Conservation (phyloP, 306 rosid species). For the Vicia sativa region DNA sequence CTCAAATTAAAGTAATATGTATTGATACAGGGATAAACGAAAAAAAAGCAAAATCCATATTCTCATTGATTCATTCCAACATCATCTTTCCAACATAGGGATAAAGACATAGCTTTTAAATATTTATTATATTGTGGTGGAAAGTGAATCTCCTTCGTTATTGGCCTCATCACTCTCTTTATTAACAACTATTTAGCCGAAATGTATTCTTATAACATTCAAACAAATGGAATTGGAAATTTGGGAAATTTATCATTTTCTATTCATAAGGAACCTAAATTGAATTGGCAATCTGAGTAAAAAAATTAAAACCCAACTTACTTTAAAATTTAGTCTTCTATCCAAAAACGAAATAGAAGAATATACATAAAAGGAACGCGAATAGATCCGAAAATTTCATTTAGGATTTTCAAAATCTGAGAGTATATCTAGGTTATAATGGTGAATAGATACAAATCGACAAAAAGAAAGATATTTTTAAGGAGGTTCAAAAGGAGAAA, state of each 20-base stretch:
- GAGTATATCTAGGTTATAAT: conserved; percentile 46
- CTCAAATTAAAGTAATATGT: too few species aligned
- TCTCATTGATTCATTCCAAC: not conserved
- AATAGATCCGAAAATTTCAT: conserved; percentile 50
- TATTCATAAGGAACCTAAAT: not conserved
- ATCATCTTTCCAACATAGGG: too few species aligned
- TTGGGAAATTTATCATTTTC: conserved; percentile 10
- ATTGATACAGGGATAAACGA: too few species aligned
- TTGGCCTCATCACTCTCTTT: conserved; percentile 29
- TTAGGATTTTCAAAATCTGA: conserved; percentile 33
- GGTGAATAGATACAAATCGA: conserved; percentile 31
- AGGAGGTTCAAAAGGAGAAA: conserved; percentile 58
- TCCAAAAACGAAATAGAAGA: not conserved
- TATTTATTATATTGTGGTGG: conserved; percentile 30
- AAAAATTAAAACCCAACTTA: too few species aligned
- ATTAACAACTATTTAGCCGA: conserved; percentile 5
- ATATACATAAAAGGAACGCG: too few species aligned
- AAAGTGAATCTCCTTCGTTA: conserved; percentile 34
- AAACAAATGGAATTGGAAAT: conserved; percentile 34
- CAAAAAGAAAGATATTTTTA: conserved; percentile 39
- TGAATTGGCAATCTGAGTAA: too few species aligned
- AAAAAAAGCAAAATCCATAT: too few species aligned
- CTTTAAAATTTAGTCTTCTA: too few species aligned
- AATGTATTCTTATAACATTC: conserved; percentile 38
- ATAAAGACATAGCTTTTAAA: too few species aligned